Evolutionary conservation across 371 early-diverging fungal species (phyloP), one percentile per base, ranked within the genome.

Genomic region (Saksenaea vasiformis): DNA sequence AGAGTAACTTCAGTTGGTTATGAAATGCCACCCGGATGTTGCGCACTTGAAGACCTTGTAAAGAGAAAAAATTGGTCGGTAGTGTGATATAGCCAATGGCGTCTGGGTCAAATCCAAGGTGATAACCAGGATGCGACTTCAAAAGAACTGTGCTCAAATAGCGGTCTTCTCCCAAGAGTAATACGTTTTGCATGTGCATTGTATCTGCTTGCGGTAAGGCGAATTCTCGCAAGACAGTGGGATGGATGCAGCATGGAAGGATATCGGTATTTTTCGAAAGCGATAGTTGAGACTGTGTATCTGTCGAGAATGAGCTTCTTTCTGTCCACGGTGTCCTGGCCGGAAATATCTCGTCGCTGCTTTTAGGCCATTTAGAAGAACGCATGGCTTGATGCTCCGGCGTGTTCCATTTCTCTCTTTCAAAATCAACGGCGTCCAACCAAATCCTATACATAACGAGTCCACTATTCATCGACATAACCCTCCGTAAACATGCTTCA

Each of bases 71-170:
- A 5, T 69, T 66, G 28, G 75, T 78, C 0, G 83, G 78, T 26
- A 82, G 28, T 0, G 72, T 76, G 1, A 70, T 68, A 61, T 78
- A 79, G 2, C 71, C 80, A 17, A 79, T 69, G 1, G 83, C 83
- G 31, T 78, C 80, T 4, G 83, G 80, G 39, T 79, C 83, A 44
- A 82, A 82, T 5, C 78, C 83, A n/a, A 82, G 71, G 4, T 70
- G 77, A 53, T 73, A 69, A 0, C 61, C 60, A 2, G 83, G 80
- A 54, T 78, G 77, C 0, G 83, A 78, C 38, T 61, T 66, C 17
- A 82, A 57, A 15, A 82, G 64, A 7, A 79, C 71, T 24, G 66
- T 65, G 5, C 80, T 62, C 7, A 79, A 54, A 11, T 73, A 70
- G 9, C 70, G 78, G 14, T 82, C 83, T 68, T 82, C 83, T 17